phyloP scores from a whole-genome alignment of 768 basidiomycete species.

The Russula sp. region DNA sequence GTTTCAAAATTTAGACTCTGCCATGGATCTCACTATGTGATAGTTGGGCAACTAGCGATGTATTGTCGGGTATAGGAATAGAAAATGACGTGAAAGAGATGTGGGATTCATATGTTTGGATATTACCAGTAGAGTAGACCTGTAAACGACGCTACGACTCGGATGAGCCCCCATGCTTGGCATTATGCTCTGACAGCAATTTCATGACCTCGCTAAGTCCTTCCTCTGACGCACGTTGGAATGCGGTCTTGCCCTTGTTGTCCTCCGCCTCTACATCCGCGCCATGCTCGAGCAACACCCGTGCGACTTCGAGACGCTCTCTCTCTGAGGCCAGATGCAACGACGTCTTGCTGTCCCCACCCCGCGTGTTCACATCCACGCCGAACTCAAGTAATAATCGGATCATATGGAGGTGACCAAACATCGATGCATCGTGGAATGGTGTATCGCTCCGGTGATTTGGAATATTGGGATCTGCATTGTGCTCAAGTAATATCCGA shows the following conservation, averaged over 20 bases:
- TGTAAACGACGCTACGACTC: too few relatives aligned
- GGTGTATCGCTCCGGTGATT: neutral
- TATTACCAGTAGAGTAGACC: too few relatives aligned
- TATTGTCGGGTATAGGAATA: neutral
- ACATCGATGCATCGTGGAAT: too few relatives aligned
- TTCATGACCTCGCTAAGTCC: neutral
- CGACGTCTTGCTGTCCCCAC: neutral
- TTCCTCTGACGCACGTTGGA: neutral
- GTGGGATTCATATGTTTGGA: neutral
- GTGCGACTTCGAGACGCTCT: neutral
- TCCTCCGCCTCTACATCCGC: neutral
- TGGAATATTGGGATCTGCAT: neutral
- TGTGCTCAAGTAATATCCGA: neutral
- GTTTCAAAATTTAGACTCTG: too few relatives aligned
- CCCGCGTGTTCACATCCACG: neutral
- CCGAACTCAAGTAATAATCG: too few relatives aligned
- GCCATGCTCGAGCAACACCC: neutral
- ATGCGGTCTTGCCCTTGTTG: neutral
- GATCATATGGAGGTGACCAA: too few relatives aligned
- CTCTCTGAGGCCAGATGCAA: neutral
- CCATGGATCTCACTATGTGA: neutral
- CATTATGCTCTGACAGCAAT: neutral
- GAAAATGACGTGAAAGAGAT: neutral
- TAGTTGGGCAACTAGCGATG: neutral
- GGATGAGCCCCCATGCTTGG: neutral